Percentiles rank a stretch among this genome's conserved stretches.
Conservation (phyloP, 371 early-diverging fungal genomes). For the Mortierella sp. region DNA sequence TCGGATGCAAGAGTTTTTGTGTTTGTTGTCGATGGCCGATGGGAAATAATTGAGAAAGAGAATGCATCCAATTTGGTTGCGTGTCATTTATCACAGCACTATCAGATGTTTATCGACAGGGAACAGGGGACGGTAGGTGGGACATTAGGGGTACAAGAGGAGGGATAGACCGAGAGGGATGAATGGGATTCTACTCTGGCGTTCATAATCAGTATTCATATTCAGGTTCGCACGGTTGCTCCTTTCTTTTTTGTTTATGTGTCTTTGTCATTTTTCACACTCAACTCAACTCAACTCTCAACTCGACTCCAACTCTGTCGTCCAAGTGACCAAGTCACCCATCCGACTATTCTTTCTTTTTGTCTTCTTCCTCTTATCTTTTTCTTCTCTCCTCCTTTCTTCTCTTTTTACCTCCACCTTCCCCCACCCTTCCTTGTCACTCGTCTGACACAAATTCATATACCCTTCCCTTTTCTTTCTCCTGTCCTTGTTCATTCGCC, state of each 20-base stretch:
- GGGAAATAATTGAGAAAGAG: too few species aligned
- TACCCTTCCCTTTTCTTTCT: background rate
- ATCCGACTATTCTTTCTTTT: background rate
- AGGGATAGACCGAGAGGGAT: slow-evolving; percentile 2
- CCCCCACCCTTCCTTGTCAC: background rate
- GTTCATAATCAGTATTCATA: too few species aligned
- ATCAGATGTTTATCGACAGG: background rate
- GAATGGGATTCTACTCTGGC: background rate
- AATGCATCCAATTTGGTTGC: too few species aligned
- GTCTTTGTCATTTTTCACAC: background rate
- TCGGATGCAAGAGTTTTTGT: too few species aligned
- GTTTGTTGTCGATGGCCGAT: too few species aligned
- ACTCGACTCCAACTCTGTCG: background rate
- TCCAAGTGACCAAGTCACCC: background rate
- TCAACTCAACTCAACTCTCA: too few species aligned
- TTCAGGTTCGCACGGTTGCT: too few species aligned
- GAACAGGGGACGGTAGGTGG: background rate
- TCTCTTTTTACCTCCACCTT: background rate
- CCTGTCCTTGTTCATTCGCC: background rate
- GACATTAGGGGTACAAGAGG: background rate
- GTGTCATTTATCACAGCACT: too few species aligned
- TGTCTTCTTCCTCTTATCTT: background rate
- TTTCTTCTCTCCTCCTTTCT: background rate
- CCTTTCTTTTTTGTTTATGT: too few species aligned
- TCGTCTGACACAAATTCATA: too few species aligned